Evolutionary conservation across 208 protist genomes (phyloP).

Genomic region (Acanthamoeba quina): DNA sequence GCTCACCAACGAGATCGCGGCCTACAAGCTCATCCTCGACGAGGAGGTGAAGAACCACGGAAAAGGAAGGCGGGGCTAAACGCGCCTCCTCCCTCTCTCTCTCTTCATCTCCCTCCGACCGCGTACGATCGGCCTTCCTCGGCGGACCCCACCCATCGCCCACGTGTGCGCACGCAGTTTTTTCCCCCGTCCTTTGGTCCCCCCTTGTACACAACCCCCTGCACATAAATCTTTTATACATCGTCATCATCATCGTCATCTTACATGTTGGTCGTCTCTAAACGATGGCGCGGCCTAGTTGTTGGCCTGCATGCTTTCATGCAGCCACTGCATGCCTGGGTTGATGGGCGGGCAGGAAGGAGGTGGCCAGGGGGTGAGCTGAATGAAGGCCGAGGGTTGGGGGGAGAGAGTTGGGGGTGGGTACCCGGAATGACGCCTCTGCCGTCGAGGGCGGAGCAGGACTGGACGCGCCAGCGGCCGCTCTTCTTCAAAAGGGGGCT

Average conservation of each 20-base stretch:
- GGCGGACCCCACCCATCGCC: too few species aligned
- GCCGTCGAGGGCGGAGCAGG: constrained; percentile 60
- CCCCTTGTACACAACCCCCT: too few species aligned
- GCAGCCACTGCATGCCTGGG: constrained; percentile 64
- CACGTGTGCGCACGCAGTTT: too few species aligned
- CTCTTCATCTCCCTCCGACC: too few species aligned
- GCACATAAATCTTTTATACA: background rate
- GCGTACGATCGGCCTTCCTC: too few species aligned
- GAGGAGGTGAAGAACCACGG: constrained; percentile 33
- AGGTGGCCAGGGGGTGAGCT: background rate
- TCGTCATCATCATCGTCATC: too few species aligned
- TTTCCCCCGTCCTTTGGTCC: too few species aligned
- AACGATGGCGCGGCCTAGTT: background rate
- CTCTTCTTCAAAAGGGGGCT: background rate
- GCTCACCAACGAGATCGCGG: background rate
- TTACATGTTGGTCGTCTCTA: too few species aligned
- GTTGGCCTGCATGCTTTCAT: constrained; percentile 62
- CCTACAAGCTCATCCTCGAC: background rate
- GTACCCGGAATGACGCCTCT: constrained; percentile 51
- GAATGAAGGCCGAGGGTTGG: background rate
- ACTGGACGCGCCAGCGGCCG: constrained; percentile 42
- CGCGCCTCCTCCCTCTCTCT: too few species aligned
- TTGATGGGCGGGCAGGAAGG: too few species aligned
- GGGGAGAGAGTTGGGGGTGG: background rate
- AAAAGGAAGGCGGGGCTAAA: too few species aligned